A percentile compares a stretch with the other conserved stretches of the same genome.
These are phyloP conservation scores for Trichoderma orchidacearum DNA, from an alignment of 495 filamentous ascomycete species.

Conservation along the genomic window DNA sequence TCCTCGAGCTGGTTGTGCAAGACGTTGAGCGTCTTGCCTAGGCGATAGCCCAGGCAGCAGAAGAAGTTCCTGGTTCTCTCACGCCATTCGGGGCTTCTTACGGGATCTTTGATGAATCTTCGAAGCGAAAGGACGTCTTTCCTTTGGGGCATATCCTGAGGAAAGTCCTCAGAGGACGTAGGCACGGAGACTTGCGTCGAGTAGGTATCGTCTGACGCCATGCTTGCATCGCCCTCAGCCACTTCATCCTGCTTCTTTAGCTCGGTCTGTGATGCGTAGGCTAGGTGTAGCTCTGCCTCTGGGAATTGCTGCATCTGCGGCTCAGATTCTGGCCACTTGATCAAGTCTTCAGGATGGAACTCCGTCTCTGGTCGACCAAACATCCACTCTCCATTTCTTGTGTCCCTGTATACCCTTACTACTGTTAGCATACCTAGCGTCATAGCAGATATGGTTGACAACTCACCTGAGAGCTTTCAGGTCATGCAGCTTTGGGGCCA, in stretches of 20 bases:
- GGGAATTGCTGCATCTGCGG: neutral
- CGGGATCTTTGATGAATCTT: neutral
- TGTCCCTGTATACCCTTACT: neutral
- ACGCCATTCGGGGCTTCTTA: neutral
- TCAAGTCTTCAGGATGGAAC: neutral
- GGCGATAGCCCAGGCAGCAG: constrained; percentile 1
- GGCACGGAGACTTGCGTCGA: neutral
- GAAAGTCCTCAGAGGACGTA: neutral
- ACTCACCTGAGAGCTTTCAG: neutral
- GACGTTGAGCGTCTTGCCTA: neutral
- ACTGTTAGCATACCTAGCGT: neutral
- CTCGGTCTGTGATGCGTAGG: neutral
- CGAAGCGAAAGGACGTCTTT: neutral
- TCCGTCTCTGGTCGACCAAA: neutral
- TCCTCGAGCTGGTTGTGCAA: neutral
- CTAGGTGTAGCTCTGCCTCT: neutral
- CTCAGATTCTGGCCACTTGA: neutral
- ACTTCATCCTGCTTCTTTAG: neutral
- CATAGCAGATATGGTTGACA: neutral
- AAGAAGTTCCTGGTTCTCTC: neutral
- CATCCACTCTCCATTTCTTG: neutral
- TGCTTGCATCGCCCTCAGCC: neutral
- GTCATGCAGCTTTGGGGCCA: neutral
- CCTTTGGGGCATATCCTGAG: neutral
- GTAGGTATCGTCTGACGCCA: neutral